phyloP scores from a whole-genome alignment of 352 stramenopile genomes.

The Globisporangium echinulatum region DNA sequence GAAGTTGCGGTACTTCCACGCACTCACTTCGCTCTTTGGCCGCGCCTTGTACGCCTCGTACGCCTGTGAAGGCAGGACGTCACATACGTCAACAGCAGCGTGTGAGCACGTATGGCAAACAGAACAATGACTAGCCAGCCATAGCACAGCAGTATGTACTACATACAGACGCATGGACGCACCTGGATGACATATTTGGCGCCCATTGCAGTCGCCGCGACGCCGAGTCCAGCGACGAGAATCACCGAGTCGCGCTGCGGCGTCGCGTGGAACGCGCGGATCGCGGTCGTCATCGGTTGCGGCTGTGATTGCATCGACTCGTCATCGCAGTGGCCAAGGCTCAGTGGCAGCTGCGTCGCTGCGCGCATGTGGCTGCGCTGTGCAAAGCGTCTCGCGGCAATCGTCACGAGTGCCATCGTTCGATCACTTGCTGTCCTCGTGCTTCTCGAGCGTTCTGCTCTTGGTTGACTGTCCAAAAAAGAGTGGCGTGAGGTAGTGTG shows the following conservation, averaged over 20 bases:
- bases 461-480: too few species aligned
- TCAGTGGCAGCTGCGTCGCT: conserved; percentile 4
- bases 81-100: not conserved
- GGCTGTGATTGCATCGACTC: not conserved
- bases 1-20: conserved; percentile 84
- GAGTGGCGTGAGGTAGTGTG: too few species aligned
- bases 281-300: conserved; percentile 6
- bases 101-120: too few species aligned
- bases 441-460: too few species aligned
- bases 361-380: conserved; percentile 7
- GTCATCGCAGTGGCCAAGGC: not conserved
- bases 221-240: conserved; percentile 58
- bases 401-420: conserved; percentile 12
- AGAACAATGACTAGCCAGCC: too few species aligned
- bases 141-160: too few species aligned
- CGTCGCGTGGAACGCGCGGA: conserved; percentile 60
- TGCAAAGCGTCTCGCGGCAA: conserved; percentile 3
- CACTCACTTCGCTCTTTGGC: conserved; percentile 62
- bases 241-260: conserved; percentile 51
- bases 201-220: conserved; percentile 62
- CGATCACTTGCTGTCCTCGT: too few species aligned
- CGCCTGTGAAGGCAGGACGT: conserved; percentile 19
- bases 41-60: conserved; percentile 69
- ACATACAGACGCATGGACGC: conserved; percentile 1
- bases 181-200: conserved; percentile 77